Conservation (phyloP, 2,329 filamentous ascomycete genomes). For the Macrophomina phaseolina region DNA sequence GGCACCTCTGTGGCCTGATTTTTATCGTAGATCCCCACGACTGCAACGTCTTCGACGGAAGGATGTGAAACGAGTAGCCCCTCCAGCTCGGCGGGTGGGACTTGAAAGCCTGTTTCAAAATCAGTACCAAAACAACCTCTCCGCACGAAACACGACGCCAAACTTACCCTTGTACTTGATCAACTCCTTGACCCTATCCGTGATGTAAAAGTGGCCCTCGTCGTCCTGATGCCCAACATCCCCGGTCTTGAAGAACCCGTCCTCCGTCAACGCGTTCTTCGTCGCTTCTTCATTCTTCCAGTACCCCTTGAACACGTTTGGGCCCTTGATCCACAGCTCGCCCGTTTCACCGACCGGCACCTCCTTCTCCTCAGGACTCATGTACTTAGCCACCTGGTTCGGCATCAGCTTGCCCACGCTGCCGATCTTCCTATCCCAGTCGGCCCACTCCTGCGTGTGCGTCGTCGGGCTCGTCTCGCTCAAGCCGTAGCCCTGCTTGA, state of each 20-base stretch:
- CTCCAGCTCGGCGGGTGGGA: slow-evolving; percentile 56
- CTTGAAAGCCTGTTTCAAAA: slow-evolving; percentile 47
- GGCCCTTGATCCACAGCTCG: slow-evolving; percentile 72
- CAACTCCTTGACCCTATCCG: slow-evolving; percentile 67
- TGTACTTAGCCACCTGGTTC: slow-evolving; percentile 82
- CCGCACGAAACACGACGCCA: background rate
- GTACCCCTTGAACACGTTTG: slow-evolving; percentile 82
- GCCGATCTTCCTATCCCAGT: slow-evolving; percentile 78
- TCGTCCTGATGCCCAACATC: slow-evolving; percentile 82
- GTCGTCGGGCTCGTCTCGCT: slow-evolving; percentile 85
- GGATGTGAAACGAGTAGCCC: slow-evolving; percentile 50
- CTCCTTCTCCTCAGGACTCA: slow-evolving; percentile 65
- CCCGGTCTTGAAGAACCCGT: slow-evolving; percentile 90
- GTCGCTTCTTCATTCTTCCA: slow-evolving; percentile 75
- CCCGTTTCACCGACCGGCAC: slow-evolving; percentile 65
- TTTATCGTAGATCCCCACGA: slow-evolving; percentile 53
- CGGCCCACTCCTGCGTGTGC: slow-evolving; percentile 73
- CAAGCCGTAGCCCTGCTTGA: slow-evolving; percentile 93
- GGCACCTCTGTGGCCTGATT: slow-evolving; percentile 53
- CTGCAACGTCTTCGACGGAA: slow-evolving; percentile 51
- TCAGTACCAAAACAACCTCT: background rate
- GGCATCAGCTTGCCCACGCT: slow-evolving; percentile 79
- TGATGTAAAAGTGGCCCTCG: slow-evolving; percentile 85
- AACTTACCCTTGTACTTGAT: slow-evolving; percentile 47
- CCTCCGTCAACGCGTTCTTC: slow-evolving; percentile 70